Conservation (phyloP, 306 rosid species). For the Trifolium subterraneum region DNA sequence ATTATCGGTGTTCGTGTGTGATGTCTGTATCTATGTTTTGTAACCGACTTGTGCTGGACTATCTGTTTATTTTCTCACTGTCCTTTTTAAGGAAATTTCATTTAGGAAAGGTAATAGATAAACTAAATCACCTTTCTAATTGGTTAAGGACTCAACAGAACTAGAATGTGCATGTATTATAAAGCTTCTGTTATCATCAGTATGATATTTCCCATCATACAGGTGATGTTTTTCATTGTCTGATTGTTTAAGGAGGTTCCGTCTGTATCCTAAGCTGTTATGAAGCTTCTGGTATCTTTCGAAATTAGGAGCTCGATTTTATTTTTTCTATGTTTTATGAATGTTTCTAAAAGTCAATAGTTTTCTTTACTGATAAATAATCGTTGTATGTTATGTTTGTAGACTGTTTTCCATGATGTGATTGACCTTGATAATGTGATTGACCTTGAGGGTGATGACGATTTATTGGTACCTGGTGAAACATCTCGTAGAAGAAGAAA, state of each 20-base stretch:
- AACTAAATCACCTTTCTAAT: too few relatives aligned
- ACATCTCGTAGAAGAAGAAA: not conserved
- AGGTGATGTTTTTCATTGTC: too few relatives aligned
- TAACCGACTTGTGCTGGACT: too few relatives aligned
- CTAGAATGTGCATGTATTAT: too few relatives aligned
- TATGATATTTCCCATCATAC: too few relatives aligned
- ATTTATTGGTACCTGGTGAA: not conserved
- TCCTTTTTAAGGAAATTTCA: too few relatives aligned
- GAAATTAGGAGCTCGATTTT: not conserved
- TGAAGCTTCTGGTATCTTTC: not conserved
- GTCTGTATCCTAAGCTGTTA: not conserved
- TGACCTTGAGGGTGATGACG: slow-evolving; percentile 52
- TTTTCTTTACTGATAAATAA: slow-evolving; percentile 4
- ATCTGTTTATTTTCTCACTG: too few relatives aligned
- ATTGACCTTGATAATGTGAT: slow-evolving; percentile 83
- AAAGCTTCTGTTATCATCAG: too few relatives aligned
- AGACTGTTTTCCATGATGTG: slow-evolving; percentile 61
- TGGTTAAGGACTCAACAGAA: too few relatives aligned
- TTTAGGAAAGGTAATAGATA: too few relatives aligned
- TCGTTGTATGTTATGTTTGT: slow-evolving; percentile 33
- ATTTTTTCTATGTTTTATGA: slow-evolving; percentile 16
- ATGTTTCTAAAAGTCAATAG: not conserved
- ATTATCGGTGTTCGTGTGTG: too few relatives aligned
- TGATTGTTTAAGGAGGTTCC: not conserved
- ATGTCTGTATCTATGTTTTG: too few relatives aligned